Evolutionary conservation across 805 yeast species (phyloP).

Genomic region (Zygoascus flipseniorum): DNA sequence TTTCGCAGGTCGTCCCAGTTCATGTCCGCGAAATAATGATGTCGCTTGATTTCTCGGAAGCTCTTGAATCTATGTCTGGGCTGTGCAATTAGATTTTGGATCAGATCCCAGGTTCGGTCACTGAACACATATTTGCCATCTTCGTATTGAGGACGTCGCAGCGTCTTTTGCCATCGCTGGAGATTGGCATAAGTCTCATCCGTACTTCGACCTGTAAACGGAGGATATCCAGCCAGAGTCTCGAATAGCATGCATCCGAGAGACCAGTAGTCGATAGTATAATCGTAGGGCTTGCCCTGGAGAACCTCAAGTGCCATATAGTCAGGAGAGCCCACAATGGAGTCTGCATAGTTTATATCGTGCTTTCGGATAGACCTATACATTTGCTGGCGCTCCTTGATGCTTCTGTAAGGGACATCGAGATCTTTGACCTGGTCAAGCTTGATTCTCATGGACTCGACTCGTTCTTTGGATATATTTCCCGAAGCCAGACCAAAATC

Average conservation of each 20-base stretch:
- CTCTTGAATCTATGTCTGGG: constrained; percentile 67
- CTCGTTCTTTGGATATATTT: constrained; percentile 82
- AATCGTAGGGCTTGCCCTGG: constrained; percentile 88
- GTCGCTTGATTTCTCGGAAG: constrained; percentile 70
- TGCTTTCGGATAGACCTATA: constrained; percentile 64
- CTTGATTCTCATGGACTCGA: constrained; percentile 75
- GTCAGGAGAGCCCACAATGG: constrained; percentile 97
- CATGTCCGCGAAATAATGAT: constrained; percentile 77
- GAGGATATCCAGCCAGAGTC: constrained; percentile 93
- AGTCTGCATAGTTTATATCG: constrained; percentile 82
- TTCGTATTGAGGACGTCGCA: constrained; percentile 83
- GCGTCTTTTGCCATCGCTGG: constrained; percentile 83
- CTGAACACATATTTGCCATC: constrained; percentile 89
- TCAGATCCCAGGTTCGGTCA: constrained; percentile 91
- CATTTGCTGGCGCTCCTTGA: constrained; percentile 78
- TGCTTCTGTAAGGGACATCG: constrained; percentile 61
- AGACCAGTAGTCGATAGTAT: constrained; percentile 98
- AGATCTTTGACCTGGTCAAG: constrained; percentile 67
- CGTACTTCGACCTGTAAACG: constrained; percentile 86
- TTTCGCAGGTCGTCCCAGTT: constrained; percentile 65
- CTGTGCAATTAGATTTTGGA: constrained; percentile 65
- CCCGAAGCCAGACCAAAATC: constrained; percentile 98
- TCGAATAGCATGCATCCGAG: constrained; percentile 96
- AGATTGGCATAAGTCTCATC: constrained; percentile 93
- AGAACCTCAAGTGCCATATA: constrained; percentile 97